Evolutionary conservation across 2,329 filamentous ascomycete species (phyloP).

Genomic region (Tympanopsis confertula): DNA sequence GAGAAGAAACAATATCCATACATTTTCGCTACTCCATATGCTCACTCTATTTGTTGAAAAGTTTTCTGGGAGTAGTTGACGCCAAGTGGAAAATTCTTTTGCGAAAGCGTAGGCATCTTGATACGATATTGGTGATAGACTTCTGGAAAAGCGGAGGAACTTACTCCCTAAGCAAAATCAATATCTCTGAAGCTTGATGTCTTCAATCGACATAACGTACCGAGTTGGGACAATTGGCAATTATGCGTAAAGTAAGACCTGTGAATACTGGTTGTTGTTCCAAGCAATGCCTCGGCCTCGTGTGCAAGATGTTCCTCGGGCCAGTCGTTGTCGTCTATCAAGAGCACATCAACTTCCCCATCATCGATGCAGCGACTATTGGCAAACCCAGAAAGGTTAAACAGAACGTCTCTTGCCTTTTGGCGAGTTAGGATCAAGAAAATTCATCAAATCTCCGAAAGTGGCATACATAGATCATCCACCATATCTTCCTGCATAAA

Average conservation of each 20-base stretch:
- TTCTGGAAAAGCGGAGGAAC: too few species aligned
- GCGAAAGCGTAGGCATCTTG: not conserved
- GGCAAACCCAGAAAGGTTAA: not conserved
- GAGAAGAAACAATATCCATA: slow-evolving; percentile 2
- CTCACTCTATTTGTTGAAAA: not conserved
- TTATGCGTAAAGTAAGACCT: slow-evolving; percentile 1
- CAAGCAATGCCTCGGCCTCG: not conserved
- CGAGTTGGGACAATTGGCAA: slow-evolving; percentile 1
- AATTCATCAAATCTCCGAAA: not conserved
- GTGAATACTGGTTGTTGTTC: not conserved
- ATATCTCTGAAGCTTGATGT: not conserved
- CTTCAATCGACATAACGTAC: not conserved
- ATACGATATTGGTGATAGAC: too few species aligned
- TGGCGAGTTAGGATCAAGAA: not conserved
- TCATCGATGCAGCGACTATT: slow-evolving; percentile 1
- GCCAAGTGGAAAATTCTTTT: slow-evolving; percentile 1
- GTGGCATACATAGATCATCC: slow-evolving; percentile 1
- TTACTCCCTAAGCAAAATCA: not conserved
- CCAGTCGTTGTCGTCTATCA: slow-evolving; percentile 1
- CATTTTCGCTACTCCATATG: not conserved
- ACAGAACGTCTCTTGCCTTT: slow-evolving; percentile 1
- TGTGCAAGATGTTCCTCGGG: not conserved
- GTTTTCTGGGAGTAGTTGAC: slow-evolving; percentile 1
- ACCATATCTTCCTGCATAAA: slow-evolving; percentile 1
- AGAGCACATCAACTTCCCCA: not conserved